Conservation (phyloP, 805 yeast species). For the Ogataea philodendri region DNA sequence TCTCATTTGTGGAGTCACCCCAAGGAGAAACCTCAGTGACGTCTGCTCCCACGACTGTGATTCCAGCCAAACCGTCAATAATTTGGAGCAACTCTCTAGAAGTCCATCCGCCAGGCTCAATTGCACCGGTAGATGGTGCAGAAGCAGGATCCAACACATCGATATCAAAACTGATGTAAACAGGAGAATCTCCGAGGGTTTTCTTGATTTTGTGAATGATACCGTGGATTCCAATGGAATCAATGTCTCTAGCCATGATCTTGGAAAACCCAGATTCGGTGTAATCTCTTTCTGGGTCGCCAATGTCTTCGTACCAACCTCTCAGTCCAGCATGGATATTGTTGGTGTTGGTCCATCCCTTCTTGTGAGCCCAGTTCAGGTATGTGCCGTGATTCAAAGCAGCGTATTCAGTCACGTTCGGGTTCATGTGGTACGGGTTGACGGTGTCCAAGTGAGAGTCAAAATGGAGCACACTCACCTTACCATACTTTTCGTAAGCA, state of each 20-base stretch:
- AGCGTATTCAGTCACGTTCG: constrained; percentile 57
- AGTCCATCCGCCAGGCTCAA: constrained; percentile 71
- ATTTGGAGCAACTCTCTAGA: constrained; percentile 58
- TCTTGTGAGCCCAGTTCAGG: constrained; percentile 62
- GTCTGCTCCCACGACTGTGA: constrained; percentile 68
- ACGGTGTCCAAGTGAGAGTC: constrained; percentile 73
- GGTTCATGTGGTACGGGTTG: constrained; percentile 59
- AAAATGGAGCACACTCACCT: constrained; percentile 55
- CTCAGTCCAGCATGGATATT: constrained; percentile 60
- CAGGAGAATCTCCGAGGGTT: constrained; percentile 38
- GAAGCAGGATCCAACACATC: constrained; percentile 69
- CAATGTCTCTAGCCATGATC: constrained; percentile 47
- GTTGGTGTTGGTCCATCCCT: constrained; percentile 48
- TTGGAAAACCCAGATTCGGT: constrained; percentile 25
- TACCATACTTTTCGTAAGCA: constrained; percentile 48
- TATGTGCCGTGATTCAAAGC: constrained; percentile 60
- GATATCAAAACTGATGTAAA: constrained; percentile 46
- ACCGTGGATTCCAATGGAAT: constrained; percentile 38
- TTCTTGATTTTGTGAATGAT: constrained; percentile 36
- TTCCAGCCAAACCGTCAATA: constrained; percentile 52
- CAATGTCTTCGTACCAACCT: constrained; percentile 48
- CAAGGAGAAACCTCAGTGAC: constrained; percentile 70
- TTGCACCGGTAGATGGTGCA: constrained; percentile 73
- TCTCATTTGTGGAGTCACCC: constrained; percentile 57
- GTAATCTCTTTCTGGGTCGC: constrained; percentile 42